Evolutionary conservation across 164 flowering plant species (phyloP), one percentile per base, ranked within the genome.

Genomic region (Annona squamosa): DNA sequence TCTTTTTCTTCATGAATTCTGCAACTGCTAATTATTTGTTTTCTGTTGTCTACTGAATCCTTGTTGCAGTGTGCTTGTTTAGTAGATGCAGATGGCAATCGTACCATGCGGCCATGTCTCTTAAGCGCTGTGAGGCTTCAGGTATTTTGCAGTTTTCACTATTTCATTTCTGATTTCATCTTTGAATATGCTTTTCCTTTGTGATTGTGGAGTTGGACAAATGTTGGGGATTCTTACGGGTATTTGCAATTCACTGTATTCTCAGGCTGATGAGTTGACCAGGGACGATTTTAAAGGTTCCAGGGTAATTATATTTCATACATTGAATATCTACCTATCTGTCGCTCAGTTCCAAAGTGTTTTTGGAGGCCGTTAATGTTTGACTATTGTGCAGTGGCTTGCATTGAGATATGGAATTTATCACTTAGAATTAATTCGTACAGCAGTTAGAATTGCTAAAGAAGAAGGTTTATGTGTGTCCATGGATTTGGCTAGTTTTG

Each of bases 81-180:
- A 77, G 99, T 95, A 78, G 99, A 95, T 85, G 92, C 74, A 13
- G 82, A 76, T 13, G 99, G 96, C 44, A 95, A 95, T 71, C 94
- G 99, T 9, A 95, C 99, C 46, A 92, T 95, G 99, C 79, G 98
- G 45, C 98, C 99, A 4, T 91, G 96, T 80, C 93, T 95, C 70
- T 84, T 90, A 41, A 82, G 67, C 83, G 93, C 98, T 48, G 93
- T 87, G 52, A 95, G 85, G 83, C 74, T 92, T 84, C 96, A 94
- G 97, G 99, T 92, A 73, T 68, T 59, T 6, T 16, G 41, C 18
- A 5, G 48, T 65, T 47, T 65, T 70, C 42, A 47, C 6, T 13
- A 6, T 18, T 47, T 5, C 73, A 37, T 5, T 16, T 19, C 13
- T 45, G 19, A 26, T 26, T 26, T 26, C 37, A 26, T 26, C 37